These are phyloP conservation scores for Fraxinus xanthoxyloides DNA, from an alignment of 305 asterid genomes.

Conservation along the genomic window DNA sequence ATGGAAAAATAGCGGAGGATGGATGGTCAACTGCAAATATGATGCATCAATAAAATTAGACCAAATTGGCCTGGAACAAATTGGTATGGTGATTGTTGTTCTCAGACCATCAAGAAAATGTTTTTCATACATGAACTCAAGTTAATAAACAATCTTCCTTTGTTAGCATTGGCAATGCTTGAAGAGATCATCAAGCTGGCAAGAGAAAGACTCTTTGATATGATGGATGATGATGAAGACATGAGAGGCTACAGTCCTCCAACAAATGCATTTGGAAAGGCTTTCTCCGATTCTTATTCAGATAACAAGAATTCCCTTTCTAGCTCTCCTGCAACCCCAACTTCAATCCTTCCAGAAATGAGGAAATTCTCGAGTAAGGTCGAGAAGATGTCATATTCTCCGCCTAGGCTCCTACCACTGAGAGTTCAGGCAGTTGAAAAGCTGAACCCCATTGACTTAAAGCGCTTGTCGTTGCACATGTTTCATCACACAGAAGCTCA, in stretches of 20 bases:
- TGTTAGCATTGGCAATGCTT: constrained; percentile 57
- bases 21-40: constrained; percentile 65
- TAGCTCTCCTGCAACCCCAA: constrained; percentile 76
- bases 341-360: constrained; percentile 67
- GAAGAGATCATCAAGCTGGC: constrained; percentile 72
- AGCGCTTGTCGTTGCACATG: constrained; percentile 76
- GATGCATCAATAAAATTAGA: constrained; percentile 36
- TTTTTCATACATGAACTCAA: not conserved
- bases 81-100: constrained; percentile 40
- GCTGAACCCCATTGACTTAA: constrained; percentile 71
- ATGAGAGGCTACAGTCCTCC: constrained; percentile 40
- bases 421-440: constrained; percentile 68
- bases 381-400: constrained; percentile 42
- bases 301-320: constrained; percentile 37
- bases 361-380: constrained; percentile 29
- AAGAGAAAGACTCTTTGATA: constrained; percentile 63
- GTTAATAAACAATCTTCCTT: not conserved
- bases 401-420: constrained; percentile 54
- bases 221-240: constrained; percentile 67
- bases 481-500: constrained; percentile 49
- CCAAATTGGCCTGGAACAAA: constrained; percentile 46
- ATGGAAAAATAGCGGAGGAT: constrained; percentile 63
- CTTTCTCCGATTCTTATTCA: constrained; percentile 43
- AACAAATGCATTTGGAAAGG: constrained; percentile 47
- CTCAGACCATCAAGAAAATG: not conserved